phyloP scores from a whole-genome alignment of 1,284 basidiomycete species.

The Apiotrichum brassicae region DNA sequence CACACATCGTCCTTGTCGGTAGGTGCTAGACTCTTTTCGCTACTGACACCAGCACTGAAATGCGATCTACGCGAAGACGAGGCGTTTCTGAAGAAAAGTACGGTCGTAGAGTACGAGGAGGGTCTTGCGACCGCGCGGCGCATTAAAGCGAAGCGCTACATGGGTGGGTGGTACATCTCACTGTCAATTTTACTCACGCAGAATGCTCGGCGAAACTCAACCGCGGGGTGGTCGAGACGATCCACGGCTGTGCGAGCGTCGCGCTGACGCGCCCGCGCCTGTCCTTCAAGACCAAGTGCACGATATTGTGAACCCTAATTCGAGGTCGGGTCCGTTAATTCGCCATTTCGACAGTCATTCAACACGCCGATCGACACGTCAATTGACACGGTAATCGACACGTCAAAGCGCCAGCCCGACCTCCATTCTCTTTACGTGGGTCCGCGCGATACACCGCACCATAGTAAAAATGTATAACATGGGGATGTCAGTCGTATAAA shows the following conservation, averaged over 20 bases:
- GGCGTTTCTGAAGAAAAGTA: conserved; percentile 60
- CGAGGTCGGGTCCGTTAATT: too few species aligned
- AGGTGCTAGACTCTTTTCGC: too few species aligned
- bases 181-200: conserved; percentile 34
- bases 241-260: conserved; percentile 79
- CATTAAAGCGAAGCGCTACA: conserved; percentile 84
- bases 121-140: conserved; percentile 77
- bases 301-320: not conserved
- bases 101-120: conserved; percentile 60
- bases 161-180: conserved; percentile 56
- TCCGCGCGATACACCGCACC: too few species aligned
- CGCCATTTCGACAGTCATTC: too few species aligned
- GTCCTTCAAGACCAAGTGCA: not conserved
- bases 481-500: too few species aligned
- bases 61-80: conserved; percentile 85
- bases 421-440: too few species aligned
- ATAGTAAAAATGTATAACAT: too few species aligned
- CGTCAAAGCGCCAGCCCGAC: too few species aligned
- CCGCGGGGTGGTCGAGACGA: conserved; percentile 84
- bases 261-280: conserved; percentile 50
- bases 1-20: conserved; percentile 88
- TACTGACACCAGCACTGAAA: conserved; percentile 84
- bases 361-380: too few species aligned
- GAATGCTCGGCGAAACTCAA: conserved; percentile 97
- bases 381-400: too few species aligned